Base-by-base conservation (phyloP, 1,284 basidiomycete species). In the Ustilago tritici region DNA sequence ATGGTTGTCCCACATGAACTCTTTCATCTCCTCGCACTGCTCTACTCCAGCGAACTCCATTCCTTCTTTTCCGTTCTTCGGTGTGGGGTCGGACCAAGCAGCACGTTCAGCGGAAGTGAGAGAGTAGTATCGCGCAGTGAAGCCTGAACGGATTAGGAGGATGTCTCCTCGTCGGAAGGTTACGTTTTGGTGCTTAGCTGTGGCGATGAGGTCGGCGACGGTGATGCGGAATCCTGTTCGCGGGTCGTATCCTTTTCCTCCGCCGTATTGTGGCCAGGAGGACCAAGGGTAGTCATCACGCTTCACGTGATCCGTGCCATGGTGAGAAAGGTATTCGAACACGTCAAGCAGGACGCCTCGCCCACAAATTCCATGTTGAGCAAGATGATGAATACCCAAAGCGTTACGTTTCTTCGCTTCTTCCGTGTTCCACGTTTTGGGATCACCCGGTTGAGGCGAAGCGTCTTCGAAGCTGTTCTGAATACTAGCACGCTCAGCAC, bases 341-440 rank as follows among this genome's bases (percentile, higher is more conserved):
- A 92, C 85, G 83, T 92, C 92, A 36, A 92, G 87, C 17, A 92
- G 84, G 43, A 92, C 90, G 19, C 91, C 92, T 4, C 92, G 89
- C 0, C 92, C 91, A 61, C 90, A 91, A 61, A 92, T 92, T 0
- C 92, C 92, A 76, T 92, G 92, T 35, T 90, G 88, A 0, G 92
- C 91, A 90, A 65, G 56, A 71, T 63, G 61, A 14, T 78, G 76
- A n/a, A 72, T 80, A 38, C 82, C 82, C 7, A 81, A 68, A 23
- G 61, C 56, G 55, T 76, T 74, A 36, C 64, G 19, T 34, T 68
- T 56, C 47, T 71, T 65, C 17, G 56, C 64, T 28, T 65, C 65
- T 12, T 60, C 53, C 8, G 71, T 56, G n/a, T 54, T 60, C 62
- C 66, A 65, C n/a, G 58, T 32, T 14, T 62, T 47, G 12, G 76